phyloP scores from a whole-genome alignment of 208 protist species.

The Trypanosoma melophagium region DNA sequence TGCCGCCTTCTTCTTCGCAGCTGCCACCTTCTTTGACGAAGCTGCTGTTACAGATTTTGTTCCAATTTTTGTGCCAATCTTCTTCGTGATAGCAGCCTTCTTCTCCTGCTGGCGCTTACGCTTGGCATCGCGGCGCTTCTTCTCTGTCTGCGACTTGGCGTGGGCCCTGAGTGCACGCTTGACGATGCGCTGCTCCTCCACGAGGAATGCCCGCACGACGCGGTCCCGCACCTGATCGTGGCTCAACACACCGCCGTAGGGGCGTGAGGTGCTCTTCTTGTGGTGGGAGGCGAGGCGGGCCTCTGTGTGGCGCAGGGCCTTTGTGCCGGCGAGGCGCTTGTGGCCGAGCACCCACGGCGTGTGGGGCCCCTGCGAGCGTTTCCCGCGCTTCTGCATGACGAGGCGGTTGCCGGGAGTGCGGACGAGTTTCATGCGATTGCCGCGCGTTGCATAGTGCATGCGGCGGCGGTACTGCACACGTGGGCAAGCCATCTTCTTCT shows the following conservation, averaged over 20 bases:
- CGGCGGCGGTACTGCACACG: conserved; percentile 78
- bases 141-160: conserved; percentile 62
- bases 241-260: conserved; percentile 97
- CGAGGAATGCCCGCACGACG: conserved; percentile 98
- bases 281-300: conserved; percentile 83
- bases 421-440: conserved; percentile 82
- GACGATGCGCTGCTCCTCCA: conserved; percentile 99
- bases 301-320: conserved; percentile 91
- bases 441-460: conserved; percentile 72
- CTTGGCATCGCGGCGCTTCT: conserved; percentile 75
- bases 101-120: conserved; percentile 65
- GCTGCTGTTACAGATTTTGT: conserved; percentile 28
- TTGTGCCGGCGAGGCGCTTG: conserved; percentile 91
- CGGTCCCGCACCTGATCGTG: conserved; percentile 94
- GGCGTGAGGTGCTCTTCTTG: conserved; percentile 95
- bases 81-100: conserved; percentile 55
- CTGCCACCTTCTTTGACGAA: conserved; percentile 22
- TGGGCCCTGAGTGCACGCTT: conserved; percentile 89
- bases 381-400: conserved; percentile 94
- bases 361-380: conserved; percentile 92
- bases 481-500: conserved; percentile 53
- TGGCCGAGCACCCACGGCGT: conserved; percentile 92
- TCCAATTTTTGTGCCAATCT: conserved; percentile 27
- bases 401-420: conserved; percentile 93
- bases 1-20: conserved; percentile 38